These are phyloP conservation scores for Epicoccum nigrum DNA, from an alignment of 2,329 filamentous ascomycete genomes.

Conservation along the genomic window DNA sequence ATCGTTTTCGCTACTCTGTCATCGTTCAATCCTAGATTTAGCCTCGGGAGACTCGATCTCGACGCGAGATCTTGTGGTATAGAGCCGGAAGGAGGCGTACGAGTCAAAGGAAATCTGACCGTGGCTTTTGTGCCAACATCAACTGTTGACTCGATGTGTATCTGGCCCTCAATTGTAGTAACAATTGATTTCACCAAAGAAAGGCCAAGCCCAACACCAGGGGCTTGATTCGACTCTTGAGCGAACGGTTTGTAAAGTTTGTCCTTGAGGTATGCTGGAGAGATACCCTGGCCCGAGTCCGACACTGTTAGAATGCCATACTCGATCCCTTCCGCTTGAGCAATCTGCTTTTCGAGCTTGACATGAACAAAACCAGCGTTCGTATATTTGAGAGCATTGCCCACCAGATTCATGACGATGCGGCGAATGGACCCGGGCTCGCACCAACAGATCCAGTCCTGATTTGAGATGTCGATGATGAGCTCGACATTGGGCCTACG, in stretches of 20 bases:
- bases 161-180: slow-evolving; percentile 20
- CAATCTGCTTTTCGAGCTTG: slow-evolving; percentile 46
- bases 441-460: slow-evolving; percentile 43
- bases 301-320: slow-evolving; percentile 34
- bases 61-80: neutral
- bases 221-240: slow-evolving; percentile 27
- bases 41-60: neutral
- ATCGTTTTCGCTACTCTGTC: neutral
- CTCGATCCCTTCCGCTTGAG: slow-evolving; percentile 49
- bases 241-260: slow-evolving; percentile 28
- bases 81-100: slow-evolving; percentile 5
- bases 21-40: neutral
- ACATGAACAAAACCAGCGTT: slow-evolving; percentile 20
- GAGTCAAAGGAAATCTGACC: slow-evolving; percentile 6
- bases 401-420: slow-evolving; percentile 33
- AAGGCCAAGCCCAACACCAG: slow-evolving; percentile 30
- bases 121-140: slow-evolving; percentile 10
- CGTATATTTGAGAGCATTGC: slow-evolving; percentile 34
- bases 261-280: slow-evolving; percentile 24
- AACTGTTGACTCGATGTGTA: slow-evolving; percentile 19
- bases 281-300: slow-evolving; percentile 33
- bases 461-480: slow-evolving; percentile 52
- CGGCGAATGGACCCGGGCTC: slow-evolving; percentile 22
- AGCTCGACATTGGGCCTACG: slow-evolving; percentile 44
- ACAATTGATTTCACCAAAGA: slow-evolving; percentile 29